Conservation (phyloP, 805 yeast genomes). For the Candida schatavii region DNA sequence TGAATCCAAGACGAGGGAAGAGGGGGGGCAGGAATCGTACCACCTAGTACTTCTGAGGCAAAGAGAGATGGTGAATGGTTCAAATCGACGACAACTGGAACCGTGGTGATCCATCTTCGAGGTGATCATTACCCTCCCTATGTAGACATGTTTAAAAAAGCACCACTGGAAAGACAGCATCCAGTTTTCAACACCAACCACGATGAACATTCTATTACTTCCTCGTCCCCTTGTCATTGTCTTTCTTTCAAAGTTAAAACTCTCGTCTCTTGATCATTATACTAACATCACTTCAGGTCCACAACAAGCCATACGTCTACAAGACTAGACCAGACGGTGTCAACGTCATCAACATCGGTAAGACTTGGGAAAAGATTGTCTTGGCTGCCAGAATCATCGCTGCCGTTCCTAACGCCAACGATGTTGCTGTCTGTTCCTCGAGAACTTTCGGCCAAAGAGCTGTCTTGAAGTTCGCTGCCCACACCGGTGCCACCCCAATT, state of each 20-base stretch:
- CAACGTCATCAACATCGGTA: slow-evolving; percentile 95
- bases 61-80: too few relatives aligned
- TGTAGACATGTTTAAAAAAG: too few relatives aligned
- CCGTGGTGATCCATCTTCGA: too few relatives aligned
- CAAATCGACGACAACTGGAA: too few relatives aligned
- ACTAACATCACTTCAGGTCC: slow-evolving; percentile 56
- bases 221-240: too few relatives aligned
- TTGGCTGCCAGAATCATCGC: slow-evolving; percentile 99
- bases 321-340: slow-evolving; percentile 99
- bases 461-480: slow-evolving; percentile 98
- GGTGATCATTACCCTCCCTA: too few relatives aligned
- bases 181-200: too few relatives aligned
- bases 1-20: neutral
- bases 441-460: slow-evolving; percentile 99
- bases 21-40: neutral
- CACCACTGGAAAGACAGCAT: too few relatives aligned
- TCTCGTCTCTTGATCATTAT: slow-evolving; percentile 5
- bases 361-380: slow-evolving; percentile 99
- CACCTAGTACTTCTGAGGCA: neutral
- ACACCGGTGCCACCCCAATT: slow-evolving; percentile 99
- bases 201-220: too few relatives aligned
- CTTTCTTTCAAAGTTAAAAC: too few relatives aligned
- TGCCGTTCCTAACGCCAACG: slow-evolving; percentile 97
- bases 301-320: slow-evolving; percentile 95
- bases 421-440: slow-evolving; percentile 97